Evolutionary conservation across 2,329 filamentous ascomycete species (phyloP).

Genomic region (Hawksworthiomyces lignivorus): DNA sequence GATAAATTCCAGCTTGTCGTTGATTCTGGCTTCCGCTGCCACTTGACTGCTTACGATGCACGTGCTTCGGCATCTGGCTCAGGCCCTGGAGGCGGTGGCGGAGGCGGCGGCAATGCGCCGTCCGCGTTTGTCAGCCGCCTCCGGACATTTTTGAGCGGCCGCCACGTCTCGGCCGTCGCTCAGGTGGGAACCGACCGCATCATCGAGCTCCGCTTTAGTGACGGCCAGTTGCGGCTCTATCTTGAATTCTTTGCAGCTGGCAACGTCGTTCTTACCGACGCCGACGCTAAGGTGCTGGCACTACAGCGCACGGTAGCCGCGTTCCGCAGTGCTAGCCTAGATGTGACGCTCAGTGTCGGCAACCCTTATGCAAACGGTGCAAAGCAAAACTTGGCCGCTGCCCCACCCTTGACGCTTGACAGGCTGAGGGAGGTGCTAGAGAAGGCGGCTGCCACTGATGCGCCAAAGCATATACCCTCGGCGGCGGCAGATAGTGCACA

Average conservation of each 20-base stretch:
- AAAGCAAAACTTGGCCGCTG: constrained; percentile 73
- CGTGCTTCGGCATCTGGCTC: constrained; percentile 62
- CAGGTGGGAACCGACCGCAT: constrained; percentile 93
- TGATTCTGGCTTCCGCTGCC: constrained; percentile 92
- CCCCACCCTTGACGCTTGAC: constrained; percentile 67
- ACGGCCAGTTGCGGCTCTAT: constrained; percentile 80
- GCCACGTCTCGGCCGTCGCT: constrained; percentile 68
- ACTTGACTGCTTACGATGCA: constrained; percentile 75
- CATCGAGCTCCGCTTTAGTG: constrained; percentile 85
- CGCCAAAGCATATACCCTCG: constrained; percentile 24
- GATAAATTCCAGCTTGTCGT: constrained; percentile 84
- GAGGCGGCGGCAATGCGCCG: constrained; percentile 41
- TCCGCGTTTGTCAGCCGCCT: constrained; percentile 79
- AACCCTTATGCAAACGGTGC: constrained; percentile 50
- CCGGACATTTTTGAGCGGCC: constrained; percentile 80
- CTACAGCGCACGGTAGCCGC: constrained; percentile 49
- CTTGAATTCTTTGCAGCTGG: constrained; percentile 93
- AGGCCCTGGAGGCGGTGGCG: background rate
- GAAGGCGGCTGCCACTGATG: constrained; percentile 43
- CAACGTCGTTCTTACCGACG: constrained; percentile 88
- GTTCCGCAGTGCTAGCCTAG: constrained; percentile 16
- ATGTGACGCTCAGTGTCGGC: constrained; percentile 15
- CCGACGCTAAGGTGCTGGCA: constrained; percentile 71
- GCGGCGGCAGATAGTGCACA: background rate
- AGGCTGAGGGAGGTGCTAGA: constrained; percentile 62